Evolutionary conservation across 441 rosid genomes (phyloP).

Genomic region (Adansonia madagascariensis): DNA sequence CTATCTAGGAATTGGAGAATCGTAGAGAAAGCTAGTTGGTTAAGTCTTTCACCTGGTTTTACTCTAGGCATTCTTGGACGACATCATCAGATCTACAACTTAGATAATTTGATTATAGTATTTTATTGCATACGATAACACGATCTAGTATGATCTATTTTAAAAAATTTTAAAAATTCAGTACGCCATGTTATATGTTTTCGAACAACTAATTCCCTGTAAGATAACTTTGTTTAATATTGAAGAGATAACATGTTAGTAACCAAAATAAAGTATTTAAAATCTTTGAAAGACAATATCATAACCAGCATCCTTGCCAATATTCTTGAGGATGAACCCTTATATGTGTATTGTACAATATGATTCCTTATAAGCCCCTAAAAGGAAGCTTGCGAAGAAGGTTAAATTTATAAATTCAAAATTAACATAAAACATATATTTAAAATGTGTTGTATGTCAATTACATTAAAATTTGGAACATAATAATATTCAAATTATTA

Average conservation of each 20-base stretch:
- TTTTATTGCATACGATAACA: no score
- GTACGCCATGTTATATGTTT: no score
- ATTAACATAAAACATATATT: background rate
- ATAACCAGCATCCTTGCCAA: background rate
- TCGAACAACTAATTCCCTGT: background rate
- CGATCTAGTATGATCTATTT: no score
- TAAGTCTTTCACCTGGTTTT: no score
- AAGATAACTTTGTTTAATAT: background rate
- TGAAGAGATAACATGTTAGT: background rate
- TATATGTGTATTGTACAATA: no score
- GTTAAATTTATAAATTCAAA: background rate
- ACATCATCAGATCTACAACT: no score
- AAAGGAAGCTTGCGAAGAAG: background rate
- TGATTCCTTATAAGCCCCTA: background rate
- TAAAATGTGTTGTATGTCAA: background rate
- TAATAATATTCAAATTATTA: background rate
- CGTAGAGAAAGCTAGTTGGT: no score
- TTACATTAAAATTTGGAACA: background rate
- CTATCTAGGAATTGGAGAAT: no score
- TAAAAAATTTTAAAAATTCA: no score
- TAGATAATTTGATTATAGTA: no score
- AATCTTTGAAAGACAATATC: background rate
- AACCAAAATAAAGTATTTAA: background rate
- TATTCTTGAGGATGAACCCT: background rate
- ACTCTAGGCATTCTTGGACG: no score